Percentiles rank a stretch among this genome's conserved stretches.
Evolutionary conservation across 306 rosid genomes (phyloP).

Genomic region (Quercus alba): DNA sequence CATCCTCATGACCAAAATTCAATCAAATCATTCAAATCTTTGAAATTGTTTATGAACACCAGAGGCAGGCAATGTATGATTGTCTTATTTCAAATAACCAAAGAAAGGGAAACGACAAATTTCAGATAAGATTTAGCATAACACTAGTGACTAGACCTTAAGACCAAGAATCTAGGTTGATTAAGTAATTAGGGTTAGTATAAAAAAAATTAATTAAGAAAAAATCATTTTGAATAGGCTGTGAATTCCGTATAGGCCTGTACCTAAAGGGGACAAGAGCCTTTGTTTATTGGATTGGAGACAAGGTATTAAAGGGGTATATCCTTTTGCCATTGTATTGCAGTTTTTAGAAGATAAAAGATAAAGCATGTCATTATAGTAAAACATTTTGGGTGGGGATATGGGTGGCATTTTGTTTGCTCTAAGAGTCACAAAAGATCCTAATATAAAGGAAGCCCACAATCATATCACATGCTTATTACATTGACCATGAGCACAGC

Average conservation of each 20-base stretch:
- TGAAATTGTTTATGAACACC: not conserved
- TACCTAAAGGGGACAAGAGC: not conserved
- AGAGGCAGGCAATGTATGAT: conserved; percentile 34
- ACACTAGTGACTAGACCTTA: not conserved
- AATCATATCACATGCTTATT: no score
- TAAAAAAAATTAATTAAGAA: not conserved
- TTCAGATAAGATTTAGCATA: conserved; percentile 24
- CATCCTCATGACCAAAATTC: conserved; percentile 8
- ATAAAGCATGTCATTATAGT: no score
- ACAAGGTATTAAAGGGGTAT: not conserved
- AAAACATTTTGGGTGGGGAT: no score
- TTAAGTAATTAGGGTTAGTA: no score
- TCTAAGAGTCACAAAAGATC: no score
- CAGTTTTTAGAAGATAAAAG: no score
- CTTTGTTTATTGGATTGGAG: not conserved
- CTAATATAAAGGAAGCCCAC: not conserved
- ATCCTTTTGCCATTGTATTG: no score
- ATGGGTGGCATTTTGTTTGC: no score
- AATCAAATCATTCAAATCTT: no score
- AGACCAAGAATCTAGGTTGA: conserved; percentile 27
- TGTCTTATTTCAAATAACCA: not conserved
- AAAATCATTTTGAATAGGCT: not conserved
- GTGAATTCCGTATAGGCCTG: conserved; percentile 14
- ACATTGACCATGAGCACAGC: no score
- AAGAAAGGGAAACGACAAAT: not conserved